Conservation (phyloP, 257 asterid species). For the Solanum arcanum region DNA sequence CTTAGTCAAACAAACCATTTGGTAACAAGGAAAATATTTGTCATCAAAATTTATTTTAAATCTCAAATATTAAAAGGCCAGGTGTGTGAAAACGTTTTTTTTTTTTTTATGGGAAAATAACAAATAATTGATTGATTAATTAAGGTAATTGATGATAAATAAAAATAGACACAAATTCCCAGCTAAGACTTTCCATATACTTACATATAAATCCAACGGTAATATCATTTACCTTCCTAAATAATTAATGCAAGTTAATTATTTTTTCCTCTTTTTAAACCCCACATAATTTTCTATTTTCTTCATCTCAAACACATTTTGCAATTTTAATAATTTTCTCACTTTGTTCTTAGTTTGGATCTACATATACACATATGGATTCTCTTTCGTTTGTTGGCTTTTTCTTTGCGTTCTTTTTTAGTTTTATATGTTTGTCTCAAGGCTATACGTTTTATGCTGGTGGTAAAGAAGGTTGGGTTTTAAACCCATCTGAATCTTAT, state of each 20-base stretch:
- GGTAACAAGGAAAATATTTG: background rate
- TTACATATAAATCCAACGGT: background rate
- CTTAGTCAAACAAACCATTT: background rate
- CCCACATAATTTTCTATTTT: background rate
- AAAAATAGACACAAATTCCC: background rate
- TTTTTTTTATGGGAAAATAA: background rate
- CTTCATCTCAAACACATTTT: background rate
- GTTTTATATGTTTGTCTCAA: background rate
- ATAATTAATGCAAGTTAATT: background rate
- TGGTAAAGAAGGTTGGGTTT: constrained; percentile 27
- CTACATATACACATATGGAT: background rate
- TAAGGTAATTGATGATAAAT: background rate
- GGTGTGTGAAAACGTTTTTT: background rate
- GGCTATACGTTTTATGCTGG: constrained; percentile 14
- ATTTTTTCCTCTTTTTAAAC: background rate
- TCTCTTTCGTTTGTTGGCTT: background rate
- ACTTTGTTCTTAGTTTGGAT: background rate
- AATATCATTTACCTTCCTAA: background rate
- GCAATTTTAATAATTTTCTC: background rate
- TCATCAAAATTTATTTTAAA: background rate
- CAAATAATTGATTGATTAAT: background rate
- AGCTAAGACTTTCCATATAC: background rate
- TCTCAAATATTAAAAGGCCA: background rate
- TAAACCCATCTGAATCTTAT: constrained; percentile 16
- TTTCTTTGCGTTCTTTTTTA: background rate